Evolutionary conservation across 1,284 basidiomycete species (phyloP), one percentile per base, ranked within the genome.

Genomic region (Sporisorium reilianum): DNA sequence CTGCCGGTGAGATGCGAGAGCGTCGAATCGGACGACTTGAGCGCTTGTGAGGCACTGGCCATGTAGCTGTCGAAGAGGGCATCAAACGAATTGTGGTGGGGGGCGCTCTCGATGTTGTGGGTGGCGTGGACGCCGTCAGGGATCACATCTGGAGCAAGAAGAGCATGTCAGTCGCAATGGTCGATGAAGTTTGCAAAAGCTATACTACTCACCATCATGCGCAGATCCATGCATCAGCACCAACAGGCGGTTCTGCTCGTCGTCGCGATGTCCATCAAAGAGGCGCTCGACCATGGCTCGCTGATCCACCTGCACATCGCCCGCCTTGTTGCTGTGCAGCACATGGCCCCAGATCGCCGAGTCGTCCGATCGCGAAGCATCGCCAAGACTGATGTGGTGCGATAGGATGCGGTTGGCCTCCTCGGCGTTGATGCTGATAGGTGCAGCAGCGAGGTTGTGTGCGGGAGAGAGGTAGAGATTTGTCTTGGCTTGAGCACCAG

Each of bases 11-110:
- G 60, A 38, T 69, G 69, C 53, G 55, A 63, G 36, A 77, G 28
- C 2, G 63, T 50, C 41, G 69, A 69, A 28, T 68, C 73, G 46
- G 60, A 58, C 16, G 63, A 45, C 34, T 56, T 52, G 51, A 71
- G 65, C 2, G 64, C 50, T 23, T 58, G 46, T n/a, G 67, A 52
- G 5, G 74, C 42, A 30, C 55, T 48, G 36, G 44, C 23, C 36
- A 73, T 30, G 61, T 78, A 78, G 55, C 57, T 56, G 44, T 70
- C 52, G 16, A 78, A 58, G 5, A 78, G 62, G 11, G 77, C 74
- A 16, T 78, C 77, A 34, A 78, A 77, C 11, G 69, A 70, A 30
- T 38, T 23, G 34, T 65, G 55, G 44, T 45, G 49, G 22, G 70
- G 77, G 14, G 70, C 56, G 2, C 10, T 26, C 9, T 52, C 40